phyloP scores from a whole-genome alignment of 1,139 yeast genomes.

The Lodderomyces orthopsilosis region DNA sequence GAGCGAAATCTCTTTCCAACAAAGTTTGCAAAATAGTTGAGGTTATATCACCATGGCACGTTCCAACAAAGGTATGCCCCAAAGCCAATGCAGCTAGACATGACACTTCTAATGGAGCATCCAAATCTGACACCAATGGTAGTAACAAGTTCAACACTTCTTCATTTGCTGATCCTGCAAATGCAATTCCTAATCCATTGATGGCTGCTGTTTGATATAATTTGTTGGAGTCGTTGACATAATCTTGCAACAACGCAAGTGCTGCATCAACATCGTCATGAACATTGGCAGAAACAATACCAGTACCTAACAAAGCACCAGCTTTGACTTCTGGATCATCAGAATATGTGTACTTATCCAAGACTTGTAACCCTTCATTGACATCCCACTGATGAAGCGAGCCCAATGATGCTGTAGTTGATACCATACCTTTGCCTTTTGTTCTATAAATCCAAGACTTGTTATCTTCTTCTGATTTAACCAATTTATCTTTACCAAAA shows the following conservation, averaged over 20 bases:
- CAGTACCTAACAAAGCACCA: slow-evolving; percentile 95
- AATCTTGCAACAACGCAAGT: slow-evolving; percentile 78
- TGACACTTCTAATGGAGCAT: slow-evolving; percentile 71
- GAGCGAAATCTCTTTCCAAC: slow-evolving; percentile 77
- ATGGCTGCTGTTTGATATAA: slow-evolving; percentile 77
- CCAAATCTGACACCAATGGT: slow-evolving; percentile 85
- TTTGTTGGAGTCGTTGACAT: slow-evolving; percentile 51
- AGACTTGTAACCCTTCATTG: slow-evolving; percentile 81
- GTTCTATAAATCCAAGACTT: slow-evolving; percentile 89
- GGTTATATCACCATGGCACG: slow-evolving; percentile 92
- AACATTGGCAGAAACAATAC: slow-evolving; percentile 90
- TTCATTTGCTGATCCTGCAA: slow-evolving; percentile 90
- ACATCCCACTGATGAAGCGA: slow-evolving; percentile 89
- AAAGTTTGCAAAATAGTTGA: slow-evolving; percentile 87
- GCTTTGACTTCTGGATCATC: slow-evolving; percentile 87
- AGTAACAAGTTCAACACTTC: slow-evolving; percentile 73
- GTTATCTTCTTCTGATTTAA: slow-evolving; percentile 70
- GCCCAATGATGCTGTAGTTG: slow-evolving; percentile 92
- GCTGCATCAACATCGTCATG: slow-evolving; percentile 97
- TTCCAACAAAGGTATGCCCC: slow-evolving; percentile 94
- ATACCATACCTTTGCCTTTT: slow-evolving; percentile 88
- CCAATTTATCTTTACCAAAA: slow-evolving; percentile 78
- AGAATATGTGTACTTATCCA: slow-evolving; percentile 87
- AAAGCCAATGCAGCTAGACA: slow-evolving; percentile 87
- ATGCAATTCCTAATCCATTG: slow-evolving; percentile 89